Evolutionary conservation across 768 basidiomycete genomes (phyloP).

Genomic region (Lyophyllum semitale): DNA sequence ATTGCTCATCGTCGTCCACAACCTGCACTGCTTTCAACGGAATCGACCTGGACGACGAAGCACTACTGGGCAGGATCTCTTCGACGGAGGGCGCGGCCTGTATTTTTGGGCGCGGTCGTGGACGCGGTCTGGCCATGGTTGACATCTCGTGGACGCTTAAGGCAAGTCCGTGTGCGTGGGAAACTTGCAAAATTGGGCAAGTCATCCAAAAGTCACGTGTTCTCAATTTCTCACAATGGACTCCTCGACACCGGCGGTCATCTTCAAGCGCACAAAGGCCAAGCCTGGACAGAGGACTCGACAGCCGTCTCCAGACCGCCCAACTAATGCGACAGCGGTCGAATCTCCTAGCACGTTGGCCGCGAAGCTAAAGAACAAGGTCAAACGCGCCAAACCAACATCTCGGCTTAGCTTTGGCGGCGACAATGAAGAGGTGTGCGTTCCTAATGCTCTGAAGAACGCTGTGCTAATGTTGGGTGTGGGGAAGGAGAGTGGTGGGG

Average conservation of each 20-base stretch:
- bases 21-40: conserved; percentile 24
- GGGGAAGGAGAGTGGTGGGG: conserved; percentile 55
- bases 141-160: conserved; percentile 30
- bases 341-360: conserved; percentile 65
- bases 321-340: conserved; percentile 22
- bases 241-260: conserved; percentile 45
- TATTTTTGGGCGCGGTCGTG: conserved; percentile 54
- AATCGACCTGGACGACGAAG: conserved; percentile 14
- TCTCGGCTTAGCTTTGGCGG: conserved; percentile 79
- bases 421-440: conserved; percentile 59
- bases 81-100: conserved; percentile 20
- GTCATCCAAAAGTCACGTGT: conserved; percentile 38
- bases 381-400: conserved; percentile 65
- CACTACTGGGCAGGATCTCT: conserved; percentile 16
- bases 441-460: conserved; percentile 15
- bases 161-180: conserved; percentile 42
- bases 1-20: conserved; percentile 67
- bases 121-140: conserved; percentile 38
- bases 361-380: conserved; percentile 70
- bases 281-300: conserved; percentile 43
- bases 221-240: conserved; percentile 28
- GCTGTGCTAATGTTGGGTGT: conserved; percentile 27
- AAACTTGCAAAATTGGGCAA: conserved; percentile 26
- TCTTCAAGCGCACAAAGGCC: conserved; percentile 52
- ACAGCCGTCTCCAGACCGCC: conserved; percentile 41